These are phyloP conservation scores for Takashimella tepidaria DNA, from an alignment of 1,284 basidiomycete genomes.

Conservation along the genomic window DNA sequence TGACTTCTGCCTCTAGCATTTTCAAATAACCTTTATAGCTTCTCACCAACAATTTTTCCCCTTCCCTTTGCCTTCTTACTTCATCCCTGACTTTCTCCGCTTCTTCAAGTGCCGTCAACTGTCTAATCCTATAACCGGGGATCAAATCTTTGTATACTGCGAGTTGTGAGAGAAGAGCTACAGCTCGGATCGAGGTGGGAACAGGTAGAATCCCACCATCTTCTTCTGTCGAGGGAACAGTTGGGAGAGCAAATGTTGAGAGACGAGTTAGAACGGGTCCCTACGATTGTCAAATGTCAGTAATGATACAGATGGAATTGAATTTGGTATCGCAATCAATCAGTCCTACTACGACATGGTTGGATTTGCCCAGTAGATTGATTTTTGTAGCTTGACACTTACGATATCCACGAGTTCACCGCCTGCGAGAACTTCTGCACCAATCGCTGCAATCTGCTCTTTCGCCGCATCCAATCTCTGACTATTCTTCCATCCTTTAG, in stretches of 20 bases:
- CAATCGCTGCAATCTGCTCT: slow-evolving; percentile 80
- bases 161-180: slow-evolving; percentile 84
- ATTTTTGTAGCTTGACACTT: slow-evolving; percentile 57
- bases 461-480: slow-evolving; percentile 71
- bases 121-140: slow-evolving; percentile 77
- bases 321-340: background rate
- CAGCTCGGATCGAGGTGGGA: slow-evolving; percentile 74
- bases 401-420: slow-evolving; percentile 50
- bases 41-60: slow-evolving; percentile 88
- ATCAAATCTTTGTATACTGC: slow-evolving; percentile 95
- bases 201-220: slow-evolving; percentile 56
- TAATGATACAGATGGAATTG: no score
- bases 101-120: slow-evolving; percentile 83
- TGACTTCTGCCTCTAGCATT: slow-evolving; percentile 75
- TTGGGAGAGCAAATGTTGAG: slow-evolving; percentile 71
- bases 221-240: slow-evolving; percentile 62
- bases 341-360: no score
- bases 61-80: slow-evolving; percentile 84
- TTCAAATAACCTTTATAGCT: slow-evolving; percentile 88
- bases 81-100: slow-evolving; percentile 91
- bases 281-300: no score
- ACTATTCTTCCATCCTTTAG: slow-evolving; percentile 55
- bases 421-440: slow-evolving; percentile 82
- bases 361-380: no score
- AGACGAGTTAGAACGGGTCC: slow-evolving; percentile 78